Percentiles rank a stretch among this genome's conserved stretches.
These are phyloP conservation scores for Echeveria elegans DNA, from an alignment of 164 flowering plant species.

Conservation along the genomic window DNA sequence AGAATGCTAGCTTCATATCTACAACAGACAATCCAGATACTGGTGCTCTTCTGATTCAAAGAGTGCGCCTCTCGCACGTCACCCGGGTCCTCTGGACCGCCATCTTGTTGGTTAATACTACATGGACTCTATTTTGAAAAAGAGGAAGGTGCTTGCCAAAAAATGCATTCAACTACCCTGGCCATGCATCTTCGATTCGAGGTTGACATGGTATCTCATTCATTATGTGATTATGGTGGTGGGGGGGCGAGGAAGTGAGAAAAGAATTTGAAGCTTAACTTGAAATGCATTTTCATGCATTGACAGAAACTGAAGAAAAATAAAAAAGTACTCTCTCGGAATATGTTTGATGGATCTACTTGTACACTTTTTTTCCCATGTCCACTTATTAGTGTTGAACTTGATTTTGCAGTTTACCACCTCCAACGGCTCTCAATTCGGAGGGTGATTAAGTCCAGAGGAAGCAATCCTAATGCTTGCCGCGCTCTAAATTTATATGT, in stretches of 20 bases:
- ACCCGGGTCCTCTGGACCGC: slow-evolving; percentile 50
- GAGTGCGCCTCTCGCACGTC: slow-evolving; percentile 54
- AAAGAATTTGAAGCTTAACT: slow-evolving; percentile 82
- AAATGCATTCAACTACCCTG: slow-evolving; percentile 55
- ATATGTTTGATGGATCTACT: neutral
- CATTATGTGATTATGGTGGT: slow-evolving; percentile 93
- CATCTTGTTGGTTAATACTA: slow-evolving; percentile 70
- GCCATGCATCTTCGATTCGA: slow-evolving; percentile 93
- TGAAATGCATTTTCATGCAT: slow-evolving; percentile 76
- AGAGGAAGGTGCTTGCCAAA: slow-evolving; percentile 15
- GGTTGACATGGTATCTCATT: slow-evolving; percentile 99
- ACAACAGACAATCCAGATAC: too few relatives aligned
- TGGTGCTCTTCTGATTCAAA: slow-evolving; percentile 51
- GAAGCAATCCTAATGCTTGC: neutral
- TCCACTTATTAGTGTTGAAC: neutral
- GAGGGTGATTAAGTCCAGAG: neutral
- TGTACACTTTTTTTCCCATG: neutral
- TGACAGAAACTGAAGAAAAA: slow-evolving; percentile 47
- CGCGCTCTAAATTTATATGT: neutral
- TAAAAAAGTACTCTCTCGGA: slow-evolving; percentile 35
- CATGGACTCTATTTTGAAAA: slow-evolving; percentile 26
- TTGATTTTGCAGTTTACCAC: slow-evolving; percentile 58
- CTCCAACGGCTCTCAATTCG: slow-evolving; percentile 53
- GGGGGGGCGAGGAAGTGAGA: slow-evolving; percentile 91
- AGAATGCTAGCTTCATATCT: too few relatives aligned